Percentiles rank a stretch among this genome's conserved stretches.
Evolutionary conservation across 73 alveolate genomes (phyloP).

Genomic region (Paramecium tetraurelia): DNA sequence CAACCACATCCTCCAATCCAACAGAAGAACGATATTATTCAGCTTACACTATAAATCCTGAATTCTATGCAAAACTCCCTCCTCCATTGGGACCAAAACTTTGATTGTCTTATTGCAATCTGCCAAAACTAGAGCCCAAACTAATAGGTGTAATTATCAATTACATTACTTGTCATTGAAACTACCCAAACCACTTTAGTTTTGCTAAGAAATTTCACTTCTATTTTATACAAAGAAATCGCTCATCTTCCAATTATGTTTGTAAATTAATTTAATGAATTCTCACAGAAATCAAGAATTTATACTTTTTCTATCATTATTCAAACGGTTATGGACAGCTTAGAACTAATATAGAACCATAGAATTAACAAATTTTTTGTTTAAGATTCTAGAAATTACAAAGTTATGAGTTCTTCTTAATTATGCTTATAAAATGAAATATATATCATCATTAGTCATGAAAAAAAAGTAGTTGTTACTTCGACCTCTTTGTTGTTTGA

Average conservation of each 20-base stretch:
- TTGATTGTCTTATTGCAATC: neutral
- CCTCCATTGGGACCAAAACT: constrained; percentile 19
- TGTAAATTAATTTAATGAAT: neutral
- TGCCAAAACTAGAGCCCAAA: constrained; percentile 19
- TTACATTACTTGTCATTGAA: neutral
- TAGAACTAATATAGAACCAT: neutral
- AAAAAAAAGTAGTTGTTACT: constrained; percentile 19
- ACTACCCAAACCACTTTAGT: neutral
- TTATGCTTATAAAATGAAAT: neutral
- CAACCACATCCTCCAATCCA: neutral
- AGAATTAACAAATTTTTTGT: neutral
- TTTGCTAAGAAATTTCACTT: neutral
- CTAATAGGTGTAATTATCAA: neutral
- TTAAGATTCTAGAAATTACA: neutral
- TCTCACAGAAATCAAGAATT: neutral
- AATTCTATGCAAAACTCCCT: neutral
- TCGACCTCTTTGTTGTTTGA: neutral
- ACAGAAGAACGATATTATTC: constrained; percentile 21
- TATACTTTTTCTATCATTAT: neutral
- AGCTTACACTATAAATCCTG: neutral
- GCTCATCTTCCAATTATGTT: neutral
- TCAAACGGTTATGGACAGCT: neutral
- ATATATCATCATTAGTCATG: neutral
- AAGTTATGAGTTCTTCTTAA: neutral
- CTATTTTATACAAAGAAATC: neutral